These are phyloP conservation scores for Dillenia turbinata DNA, from an alignment of 164 flowering plant species.

Conservation along the genomic window DNA sequence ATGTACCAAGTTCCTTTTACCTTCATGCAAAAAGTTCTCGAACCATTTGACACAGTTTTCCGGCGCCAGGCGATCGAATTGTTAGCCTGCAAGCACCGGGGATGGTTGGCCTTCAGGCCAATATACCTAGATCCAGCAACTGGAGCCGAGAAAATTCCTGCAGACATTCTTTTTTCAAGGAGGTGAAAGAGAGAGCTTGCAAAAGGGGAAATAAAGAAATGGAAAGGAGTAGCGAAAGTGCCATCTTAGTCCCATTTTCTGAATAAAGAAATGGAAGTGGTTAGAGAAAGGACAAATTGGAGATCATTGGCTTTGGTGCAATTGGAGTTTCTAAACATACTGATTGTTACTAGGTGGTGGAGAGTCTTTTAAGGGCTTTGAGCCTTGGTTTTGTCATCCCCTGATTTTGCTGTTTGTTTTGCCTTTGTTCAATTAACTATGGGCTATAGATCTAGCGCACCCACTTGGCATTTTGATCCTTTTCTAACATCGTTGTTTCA, in stretches of 20 bases:
- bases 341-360: no score
- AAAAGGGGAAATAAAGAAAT: neutral
- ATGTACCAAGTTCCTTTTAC: conserved; percentile 16
- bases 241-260: neutral
- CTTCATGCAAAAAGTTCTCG: conserved; percentile 62
- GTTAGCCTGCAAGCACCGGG: conserved; percentile 28
- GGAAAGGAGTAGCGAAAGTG: neutral
- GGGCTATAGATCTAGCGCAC: no score
- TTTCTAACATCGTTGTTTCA: no score
- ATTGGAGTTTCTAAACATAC: no score
- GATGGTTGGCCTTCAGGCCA: conserved; percentile 29
- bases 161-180: conserved; percentile 29
- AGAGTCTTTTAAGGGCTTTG: no score
- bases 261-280: conserved; percentile 1
- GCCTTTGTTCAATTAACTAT: no score
- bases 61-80: conserved; percentile 36
- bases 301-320: no score
- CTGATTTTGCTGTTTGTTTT: no score
- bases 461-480: no score
- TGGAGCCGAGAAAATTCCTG: conserved; percentile 28
- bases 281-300: conserved; percentile 13
- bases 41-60: conserved; percentile 58
- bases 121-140: conserved; percentile 23
- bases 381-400: no score
- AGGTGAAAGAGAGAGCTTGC: neutral